Conservation (phyloP, 2,329 filamentous ascomycete species). For the Lithohypha guttulata region DNA sequence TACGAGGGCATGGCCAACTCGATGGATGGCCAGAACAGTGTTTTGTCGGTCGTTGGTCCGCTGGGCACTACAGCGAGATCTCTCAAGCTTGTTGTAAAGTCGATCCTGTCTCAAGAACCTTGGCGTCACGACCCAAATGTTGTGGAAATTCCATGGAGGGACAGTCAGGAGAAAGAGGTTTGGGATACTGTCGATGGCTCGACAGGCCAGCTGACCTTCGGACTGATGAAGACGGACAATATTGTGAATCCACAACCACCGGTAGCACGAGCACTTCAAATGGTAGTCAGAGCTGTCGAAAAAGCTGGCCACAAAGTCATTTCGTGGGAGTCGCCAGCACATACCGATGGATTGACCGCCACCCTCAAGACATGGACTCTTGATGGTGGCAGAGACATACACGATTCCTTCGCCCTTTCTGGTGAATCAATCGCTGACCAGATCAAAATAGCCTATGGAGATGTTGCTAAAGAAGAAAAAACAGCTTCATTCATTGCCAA, state of each 20-base stretch:
- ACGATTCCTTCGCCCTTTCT: constrained; percentile 41
- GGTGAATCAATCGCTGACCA: constrained; percentile 44
- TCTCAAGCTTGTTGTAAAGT: constrained; percentile 45
- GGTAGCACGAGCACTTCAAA: constrained; percentile 43
- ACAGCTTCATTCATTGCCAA: constrained; percentile 35
- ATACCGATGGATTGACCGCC: constrained; percentile 30
- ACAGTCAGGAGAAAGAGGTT: constrained; percentile 31
- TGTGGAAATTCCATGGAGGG: constrained; percentile 54
- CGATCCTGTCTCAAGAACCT: constrained; percentile 47
- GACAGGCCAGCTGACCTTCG: constrained; percentile 41
- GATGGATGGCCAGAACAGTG: constrained; percentile 53
- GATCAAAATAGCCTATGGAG: constrained; percentile 28
- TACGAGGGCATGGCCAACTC: constrained; percentile 52
- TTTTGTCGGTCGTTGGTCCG: constrained; percentile 54
- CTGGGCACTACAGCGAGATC: constrained; percentile 46
- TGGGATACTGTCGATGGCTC: constrained; percentile 30
- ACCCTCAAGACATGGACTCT: constrained; percentile 34
- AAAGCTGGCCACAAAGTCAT: constrained; percentile 48
- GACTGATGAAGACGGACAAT: constrained; percentile 43
- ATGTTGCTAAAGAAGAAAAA: constrained; percentile 26
- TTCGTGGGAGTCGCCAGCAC: constrained; percentile 47
- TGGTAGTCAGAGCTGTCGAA: constrained; percentile 39
- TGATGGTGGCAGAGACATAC: constrained; percentile 43
- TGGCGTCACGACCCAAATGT: constrained; percentile 56
- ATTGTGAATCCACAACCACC: constrained; percentile 46